These are phyloP conservation scores for Lithospermum erythrorhizon DNA, from an alignment of 257 asterid species.

Conservation along the genomic window DNA sequence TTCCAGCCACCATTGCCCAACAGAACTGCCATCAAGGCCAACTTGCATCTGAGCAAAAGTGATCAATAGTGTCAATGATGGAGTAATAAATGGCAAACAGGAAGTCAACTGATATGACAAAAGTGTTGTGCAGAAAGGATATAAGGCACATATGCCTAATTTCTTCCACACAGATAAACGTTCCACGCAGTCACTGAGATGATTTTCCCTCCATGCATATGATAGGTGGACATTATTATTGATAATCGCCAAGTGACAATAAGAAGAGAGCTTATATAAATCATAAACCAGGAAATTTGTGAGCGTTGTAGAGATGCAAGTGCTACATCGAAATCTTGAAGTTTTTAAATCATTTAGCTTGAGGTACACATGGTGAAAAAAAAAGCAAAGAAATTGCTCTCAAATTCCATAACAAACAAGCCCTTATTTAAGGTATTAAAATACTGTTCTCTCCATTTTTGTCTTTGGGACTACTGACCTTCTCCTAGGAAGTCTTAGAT, in stretches of 20 bases:
- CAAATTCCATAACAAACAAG: not conserved
- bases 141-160: not conserved
- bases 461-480: not conserved
- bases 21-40: conserved; percentile 95
- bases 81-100: not conserved
- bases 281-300: too few species aligned
- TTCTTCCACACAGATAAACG: not conserved
- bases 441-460: too few species aligned
- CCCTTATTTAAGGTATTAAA: not conserved
- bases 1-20: conserved; percentile 97
- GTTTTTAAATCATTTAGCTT: too few species aligned
- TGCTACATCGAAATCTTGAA: too few species aligned
- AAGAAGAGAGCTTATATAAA: not conserved
- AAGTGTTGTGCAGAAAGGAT: not conserved
- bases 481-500: not conserved
- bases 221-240: too few species aligned
- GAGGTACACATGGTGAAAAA: too few species aligned
- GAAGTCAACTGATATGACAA: not conserved
- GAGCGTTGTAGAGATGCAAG: too few species aligned
- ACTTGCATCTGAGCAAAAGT: conserved; percentile 43
- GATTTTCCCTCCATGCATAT: too few species aligned
- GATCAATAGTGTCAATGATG: not conserved
- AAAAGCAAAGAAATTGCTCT: not conserved
- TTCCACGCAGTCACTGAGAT: not conserved
- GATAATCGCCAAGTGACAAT: not conserved